phyloP scores from a whole-genome alignment of 139 green algal genomes.

The Tetradesmus lagerheimii region DNA sequence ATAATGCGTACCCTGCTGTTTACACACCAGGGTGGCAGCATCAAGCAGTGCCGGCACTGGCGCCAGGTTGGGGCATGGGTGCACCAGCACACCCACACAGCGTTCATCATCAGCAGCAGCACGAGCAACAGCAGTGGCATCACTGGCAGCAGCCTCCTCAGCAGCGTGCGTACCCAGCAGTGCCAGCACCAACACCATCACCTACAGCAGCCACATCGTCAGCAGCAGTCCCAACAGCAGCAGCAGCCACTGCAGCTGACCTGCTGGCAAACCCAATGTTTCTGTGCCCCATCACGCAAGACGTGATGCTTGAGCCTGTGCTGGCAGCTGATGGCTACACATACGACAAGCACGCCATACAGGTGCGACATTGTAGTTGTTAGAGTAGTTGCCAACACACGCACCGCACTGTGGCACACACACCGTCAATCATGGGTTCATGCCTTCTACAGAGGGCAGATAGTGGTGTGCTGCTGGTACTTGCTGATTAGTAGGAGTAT shows the following conservation, averaged over 20 bases:
- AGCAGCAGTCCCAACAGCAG: background rate
- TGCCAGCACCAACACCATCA: background rate
- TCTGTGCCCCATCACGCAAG: constrained; percentile 60
- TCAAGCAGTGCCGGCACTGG: background rate
- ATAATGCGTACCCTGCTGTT: background rate
- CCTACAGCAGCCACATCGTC: background rate
- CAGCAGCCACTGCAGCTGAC: background rate
- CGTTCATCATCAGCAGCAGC: background rate
- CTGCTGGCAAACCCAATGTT: constrained; percentile 41
- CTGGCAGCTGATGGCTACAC: constrained; percentile 61
- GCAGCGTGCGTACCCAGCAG: background rate
- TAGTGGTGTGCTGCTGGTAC: too few relatives aligned
- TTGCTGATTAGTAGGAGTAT: too few relatives aligned
- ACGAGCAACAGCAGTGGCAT: background rate
- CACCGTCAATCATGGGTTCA: too few relatives aligned
- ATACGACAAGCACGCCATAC: constrained; percentile 51
- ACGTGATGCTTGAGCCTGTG: constrained; percentile 60
- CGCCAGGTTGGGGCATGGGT: background rate
- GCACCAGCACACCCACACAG: background rate
- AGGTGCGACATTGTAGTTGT: background rate
- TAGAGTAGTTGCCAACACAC: background rate
- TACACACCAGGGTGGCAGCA: background rate
- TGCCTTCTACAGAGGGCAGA: too few relatives aligned
- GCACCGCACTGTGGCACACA: too few relatives aligned
- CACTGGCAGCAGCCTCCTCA: background rate